Base-by-base conservation (phyloP, 805 yeast species). In the Sugiyamaella qingdaonensis region DNA sequence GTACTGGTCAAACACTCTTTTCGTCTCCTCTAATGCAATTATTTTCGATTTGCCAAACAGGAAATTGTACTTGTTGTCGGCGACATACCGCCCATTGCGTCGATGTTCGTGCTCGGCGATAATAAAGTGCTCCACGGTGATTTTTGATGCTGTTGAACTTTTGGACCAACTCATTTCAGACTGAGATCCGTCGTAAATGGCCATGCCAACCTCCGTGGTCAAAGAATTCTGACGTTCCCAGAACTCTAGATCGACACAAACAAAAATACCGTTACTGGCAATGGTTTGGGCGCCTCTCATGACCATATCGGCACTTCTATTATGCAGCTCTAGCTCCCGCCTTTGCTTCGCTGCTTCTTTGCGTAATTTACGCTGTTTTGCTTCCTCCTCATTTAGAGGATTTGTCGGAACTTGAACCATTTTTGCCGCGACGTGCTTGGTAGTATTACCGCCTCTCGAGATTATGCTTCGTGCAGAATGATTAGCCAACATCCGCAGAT, bases 61-160 rank as follows among this genome's bases (percentile, higher is more conserved):
- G 60, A 76, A 82, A 34, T 78, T 72, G 13, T 71, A 72, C 54
- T 76, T 73, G 60, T 80, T 75, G 58, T 84, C 81, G 1, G 79
- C 73, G 1, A 84, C 85, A 63, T 61, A 84, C 39, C 66, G 64
- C 2, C 84, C 81, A 63, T 84, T 84, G 16, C 71, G 64, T 35
- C 66, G 58, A n/a, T 70, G 56, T 24, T 67, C 48, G 45, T 72
- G 58, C 57, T 81, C 87, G 19, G 69, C 60, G 2, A 56, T 34
- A 36, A 56, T 58, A 24, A 24, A 50, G 37, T 59, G 63, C 16
- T 47, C 35, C 16, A 49, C 46, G 11, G 14, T 19, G 19, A 55
- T 34, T 5, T 43, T 14, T 19, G 42, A 14, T 2, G 53, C 21
- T 24, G 29, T 24, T 24, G 29, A 4, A 24, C 29, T 24, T 24